Evolutionary conservation across 495 filamentous ascomycete genomes (phyloP), one percentile per base, ranked within the genome.

Genomic region (Aspergillus avenaceus): DNA sequence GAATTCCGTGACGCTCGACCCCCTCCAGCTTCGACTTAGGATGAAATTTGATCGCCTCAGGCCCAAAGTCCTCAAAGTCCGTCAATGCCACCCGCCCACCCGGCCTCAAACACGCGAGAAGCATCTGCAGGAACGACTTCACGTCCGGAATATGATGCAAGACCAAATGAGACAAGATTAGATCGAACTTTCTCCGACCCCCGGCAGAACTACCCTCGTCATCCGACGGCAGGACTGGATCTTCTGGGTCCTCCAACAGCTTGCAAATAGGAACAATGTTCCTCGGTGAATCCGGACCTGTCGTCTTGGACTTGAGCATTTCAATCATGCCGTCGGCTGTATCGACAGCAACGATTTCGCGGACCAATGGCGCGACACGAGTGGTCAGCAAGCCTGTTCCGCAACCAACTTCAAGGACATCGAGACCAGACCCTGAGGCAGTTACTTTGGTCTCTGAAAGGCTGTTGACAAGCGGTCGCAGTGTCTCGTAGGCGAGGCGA

Each of bases 11-110:
- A 38, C 78, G 51, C 64, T 78, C 72, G 8, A 81, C 78, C 2
- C 74, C 78, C 7, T 69, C 73, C 65, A 78, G 66, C 61, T 76
- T 79, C 2, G 50, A 42, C 53, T 66, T 63, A 3, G 79, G 72
- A 56, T 82, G 79, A 40, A 80, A 82, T 46, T 55, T 58, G 23
- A 69, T 55, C 13, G 77, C 77, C 29, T 72, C 75, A 0, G 74
- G 72, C 5, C 79, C 79, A 49, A 74, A 78, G 40, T 82, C 71
- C 56, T 82, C 77, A 58, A 77, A 82, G 40, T 82, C 79, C n/a
- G 78, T 80, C 48, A 81, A 51, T 41, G 73, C 69, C 0, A 78
- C 67, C 41, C 54, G 49, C 26, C 78, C 62, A n/a, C 73, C 73
- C 0, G 69, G 63, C 32, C 59, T 66, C 11, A 82, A 53, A 26